Conservation (phyloP, 169 alveolate genomes). For the Toxoplasma gondii region DNA sequence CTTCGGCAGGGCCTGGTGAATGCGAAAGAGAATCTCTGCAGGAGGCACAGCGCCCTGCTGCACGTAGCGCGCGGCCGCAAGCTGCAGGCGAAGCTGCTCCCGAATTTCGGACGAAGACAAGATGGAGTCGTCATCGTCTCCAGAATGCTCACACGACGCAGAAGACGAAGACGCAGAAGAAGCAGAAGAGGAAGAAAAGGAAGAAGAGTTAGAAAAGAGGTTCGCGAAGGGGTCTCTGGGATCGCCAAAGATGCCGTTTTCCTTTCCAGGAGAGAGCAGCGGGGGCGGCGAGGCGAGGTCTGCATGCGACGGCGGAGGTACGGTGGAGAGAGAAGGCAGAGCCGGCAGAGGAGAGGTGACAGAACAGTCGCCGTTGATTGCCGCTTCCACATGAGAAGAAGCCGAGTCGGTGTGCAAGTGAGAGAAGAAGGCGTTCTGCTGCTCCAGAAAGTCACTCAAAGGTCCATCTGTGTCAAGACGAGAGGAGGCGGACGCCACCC, state of each 20-base stretch:
- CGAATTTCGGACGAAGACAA: not conserved
- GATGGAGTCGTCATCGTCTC: not conserved
- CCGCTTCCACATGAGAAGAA: not conserved
- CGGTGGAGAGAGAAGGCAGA: not conserved
- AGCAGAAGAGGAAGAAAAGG: not conserved
- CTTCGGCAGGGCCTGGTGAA: conserved; percentile 8
- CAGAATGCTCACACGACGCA: not conserved
- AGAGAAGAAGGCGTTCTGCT: not conserved
- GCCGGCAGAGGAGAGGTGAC: too few relatives aligned
- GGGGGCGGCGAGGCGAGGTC: not conserved
- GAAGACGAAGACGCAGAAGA: not conserved
- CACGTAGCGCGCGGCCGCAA: conserved; percentile 32
- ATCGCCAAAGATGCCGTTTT: not conserved
- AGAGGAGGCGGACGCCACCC: not conserved
- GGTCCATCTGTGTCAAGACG: not conserved
- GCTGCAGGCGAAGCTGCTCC: conserved; percentile 27
- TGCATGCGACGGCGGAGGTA: not conserved
- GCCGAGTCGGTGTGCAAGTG: not conserved
- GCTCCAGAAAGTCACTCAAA: conserved; percentile 6
- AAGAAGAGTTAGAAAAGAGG: not conserved
- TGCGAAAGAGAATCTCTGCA: not conserved
- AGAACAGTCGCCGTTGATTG: not conserved
- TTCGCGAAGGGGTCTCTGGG: not conserved
- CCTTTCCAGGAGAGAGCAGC: not conserved
- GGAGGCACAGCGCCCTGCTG: conserved; percentile 35